Conservation (phyloP, 352 stramenopile genomes). For the Phytophthora brassicae region DNA sequence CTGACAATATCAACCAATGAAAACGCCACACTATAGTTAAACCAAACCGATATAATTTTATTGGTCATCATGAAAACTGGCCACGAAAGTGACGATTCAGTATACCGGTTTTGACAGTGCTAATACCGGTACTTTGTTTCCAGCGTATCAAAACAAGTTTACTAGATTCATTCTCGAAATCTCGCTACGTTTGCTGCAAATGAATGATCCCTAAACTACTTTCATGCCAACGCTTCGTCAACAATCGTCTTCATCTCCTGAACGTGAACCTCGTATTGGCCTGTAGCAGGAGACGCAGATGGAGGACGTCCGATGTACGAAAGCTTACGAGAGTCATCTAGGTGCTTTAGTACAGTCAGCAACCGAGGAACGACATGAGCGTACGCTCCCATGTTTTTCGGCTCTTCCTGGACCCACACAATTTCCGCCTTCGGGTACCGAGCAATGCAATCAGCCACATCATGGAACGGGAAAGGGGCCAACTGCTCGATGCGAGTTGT, state of each 20-base stretch:
- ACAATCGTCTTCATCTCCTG: slow-evolving; percentile 94
- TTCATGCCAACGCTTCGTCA: slow-evolving; percentile 72
- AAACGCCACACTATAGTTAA: too few species aligned
- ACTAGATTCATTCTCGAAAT: too few species aligned
- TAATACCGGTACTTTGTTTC: too few species aligned
- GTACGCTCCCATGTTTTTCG: slow-evolving; percentile 98
- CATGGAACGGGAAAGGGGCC: slow-evolving; percentile 97
- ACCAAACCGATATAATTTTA: too few species aligned
- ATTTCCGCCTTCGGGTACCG: slow-evolving; percentile 96
- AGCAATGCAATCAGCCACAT: slow-evolving; percentile 88
- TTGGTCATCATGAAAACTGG: too few species aligned
- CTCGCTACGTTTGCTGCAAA: background rate
- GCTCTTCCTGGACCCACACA: slow-evolving; percentile 98
- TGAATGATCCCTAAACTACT: slow-evolving; percentile 3
- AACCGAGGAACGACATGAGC: slow-evolving; percentile 92
- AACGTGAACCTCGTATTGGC: slow-evolving; percentile 93
- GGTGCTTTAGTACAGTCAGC: slow-evolving; percentile 91
- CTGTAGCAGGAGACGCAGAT: slow-evolving; percentile 95
- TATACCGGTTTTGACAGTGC: too few species aligned
- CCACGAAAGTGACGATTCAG: too few species aligned
- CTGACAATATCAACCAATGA: too few species aligned
- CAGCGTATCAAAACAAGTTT: too few species aligned
- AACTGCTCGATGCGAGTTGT: slow-evolving; percentile 83
- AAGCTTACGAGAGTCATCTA: slow-evolving; percentile 57
- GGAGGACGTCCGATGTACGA: slow-evolving; percentile 95